Percentiles rank a stretch among this genome's conserved stretches.
Evolutionary conservation across 495 filamentous ascomycete species (phyloP).

Genomic region (Penicillium malachiteum): DNA sequence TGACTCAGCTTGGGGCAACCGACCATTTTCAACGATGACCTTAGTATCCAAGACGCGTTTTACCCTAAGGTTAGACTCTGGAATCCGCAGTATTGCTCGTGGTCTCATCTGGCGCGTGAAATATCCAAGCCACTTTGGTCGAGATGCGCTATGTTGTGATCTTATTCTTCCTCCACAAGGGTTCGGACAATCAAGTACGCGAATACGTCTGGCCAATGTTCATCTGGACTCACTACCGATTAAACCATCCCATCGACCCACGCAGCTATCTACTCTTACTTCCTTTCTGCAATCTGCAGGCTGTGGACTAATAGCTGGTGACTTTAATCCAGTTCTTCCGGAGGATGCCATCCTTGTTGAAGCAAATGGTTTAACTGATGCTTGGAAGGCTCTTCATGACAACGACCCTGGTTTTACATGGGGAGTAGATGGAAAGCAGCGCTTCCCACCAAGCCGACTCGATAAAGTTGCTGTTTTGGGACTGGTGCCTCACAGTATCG

Average conservation of each 20-base stretch:
- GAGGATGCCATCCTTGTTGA: conserved; percentile 17
- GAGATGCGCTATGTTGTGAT: conserved; percentile 28
- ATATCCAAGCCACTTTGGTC: conserved; percentile 18
- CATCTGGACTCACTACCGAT: conserved; percentile 24
- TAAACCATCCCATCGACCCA: conserved; percentile 18
- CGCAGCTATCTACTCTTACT: conserved; percentile 7
- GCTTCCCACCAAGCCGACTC: conserved; percentile 14
- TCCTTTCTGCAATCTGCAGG: conserved; percentile 15
- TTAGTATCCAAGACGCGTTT: conserved; percentile 18
- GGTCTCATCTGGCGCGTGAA: conserved; percentile 20
- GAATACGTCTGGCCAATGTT: conserved; percentile 20
- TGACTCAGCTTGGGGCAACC: conserved; percentile 6
- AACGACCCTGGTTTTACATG: conserved; percentile 20
- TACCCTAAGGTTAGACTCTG: background rate
- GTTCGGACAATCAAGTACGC: background rate
- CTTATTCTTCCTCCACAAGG: conserved; percentile 11
- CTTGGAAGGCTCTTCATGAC: conserved; percentile 15
- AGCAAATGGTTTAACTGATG: conserved; percentile 20
- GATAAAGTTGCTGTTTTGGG: conserved; percentile 23
- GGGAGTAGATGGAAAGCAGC: conserved; percentile 8
- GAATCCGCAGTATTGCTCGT: background rate
- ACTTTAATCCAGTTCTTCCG: conserved; percentile 28
- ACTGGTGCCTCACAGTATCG: conserved; percentile 13
- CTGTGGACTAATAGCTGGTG: conserved; percentile 24
- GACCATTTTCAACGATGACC: conserved; percentile 15